Percentiles rank a stretch among this genome's conserved stretches.
Evolutionary conservation across 768 basidiomycete species (phyloP).

Genomic region (Phanerochaete sordida): DNA sequence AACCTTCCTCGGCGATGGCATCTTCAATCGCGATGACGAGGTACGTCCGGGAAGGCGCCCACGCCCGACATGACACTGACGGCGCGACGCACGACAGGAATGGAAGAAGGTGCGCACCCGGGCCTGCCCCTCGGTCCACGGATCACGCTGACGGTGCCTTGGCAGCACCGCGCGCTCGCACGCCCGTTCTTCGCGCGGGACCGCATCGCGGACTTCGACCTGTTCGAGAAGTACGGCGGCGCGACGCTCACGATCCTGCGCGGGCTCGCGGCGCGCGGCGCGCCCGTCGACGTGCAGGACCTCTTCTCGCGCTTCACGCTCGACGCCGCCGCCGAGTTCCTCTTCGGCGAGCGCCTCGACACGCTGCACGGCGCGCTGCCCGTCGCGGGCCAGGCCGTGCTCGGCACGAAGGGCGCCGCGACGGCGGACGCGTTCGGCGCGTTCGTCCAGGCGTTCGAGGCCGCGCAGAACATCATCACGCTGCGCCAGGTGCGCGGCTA

Average conservation of each 20-base stretch:
- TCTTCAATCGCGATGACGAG: constrained; percentile 76
- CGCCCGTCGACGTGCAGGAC: constrained; percentile 63
- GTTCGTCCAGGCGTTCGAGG: constrained; percentile 43
- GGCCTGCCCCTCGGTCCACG: background rate
- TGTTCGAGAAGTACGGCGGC: constrained; percentile 54
- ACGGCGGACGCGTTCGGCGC: constrained; percentile 60
- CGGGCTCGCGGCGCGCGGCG: constrained; percentile 27
- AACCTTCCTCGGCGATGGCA: constrained; percentile 67
- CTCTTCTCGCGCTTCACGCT: constrained; percentile 65
- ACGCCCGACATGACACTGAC: background rate
- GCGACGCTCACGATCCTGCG: constrained; percentile 50
- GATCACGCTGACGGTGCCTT: background rate
- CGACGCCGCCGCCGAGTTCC: constrained; percentile 69
- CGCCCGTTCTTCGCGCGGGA: constrained; percentile 77
- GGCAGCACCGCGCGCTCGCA: constrained; percentile 60
- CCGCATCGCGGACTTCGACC: constrained; percentile 64
- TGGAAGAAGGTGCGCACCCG: constrained; percentile 58
- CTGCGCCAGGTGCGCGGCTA: constrained; percentile 32
- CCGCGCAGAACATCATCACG: constrained; percentile 33
- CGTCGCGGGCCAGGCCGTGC: constrained; percentile 37
- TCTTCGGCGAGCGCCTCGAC: constrained; percentile 64
- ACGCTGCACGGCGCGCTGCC: constrained; percentile 57
- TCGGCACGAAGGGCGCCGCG: constrained; percentile 58
- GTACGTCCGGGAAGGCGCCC: constrained; percentile 29
- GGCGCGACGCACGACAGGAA: constrained; percentile 28